Percentiles rank a stretch among this genome's conserved stretches.
phyloP scores from a whole-genome alignment of 1,139 yeast genomes.

The Yarrowia galli region DNA sequence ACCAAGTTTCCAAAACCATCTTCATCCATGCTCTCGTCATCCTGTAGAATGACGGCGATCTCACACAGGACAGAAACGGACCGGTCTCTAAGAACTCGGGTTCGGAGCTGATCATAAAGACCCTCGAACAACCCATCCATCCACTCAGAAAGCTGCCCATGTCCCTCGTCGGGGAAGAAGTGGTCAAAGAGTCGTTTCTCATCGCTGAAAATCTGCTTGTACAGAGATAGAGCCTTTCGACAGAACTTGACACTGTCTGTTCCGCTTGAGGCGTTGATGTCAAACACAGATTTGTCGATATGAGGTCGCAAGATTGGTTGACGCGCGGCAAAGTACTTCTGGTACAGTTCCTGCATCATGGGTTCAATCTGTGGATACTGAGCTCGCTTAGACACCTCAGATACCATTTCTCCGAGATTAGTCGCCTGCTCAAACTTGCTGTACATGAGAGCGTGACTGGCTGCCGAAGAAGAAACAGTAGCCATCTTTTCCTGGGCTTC shows the following conservation, averaged over 20 bases:
- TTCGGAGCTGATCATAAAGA: constrained; percentile 72
- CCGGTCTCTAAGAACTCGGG: constrained; percentile 69
- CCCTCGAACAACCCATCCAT: constrained; percentile 73
- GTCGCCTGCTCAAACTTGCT: constrained; percentile 62
- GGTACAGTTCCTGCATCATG: constrained; percentile 68
- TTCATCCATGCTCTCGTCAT: constrained; percentile 50
- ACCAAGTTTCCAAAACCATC: constrained; percentile 64
- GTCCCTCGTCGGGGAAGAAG: constrained; percentile 45
- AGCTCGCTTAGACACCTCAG: constrained; percentile 61
- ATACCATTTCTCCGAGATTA: constrained; percentile 56
- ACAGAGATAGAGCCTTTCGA: constrained; percentile 48
- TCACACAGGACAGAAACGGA: constrained; percentile 76
- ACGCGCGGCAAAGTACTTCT: constrained; percentile 67
- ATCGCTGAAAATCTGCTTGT: constrained; percentile 63
- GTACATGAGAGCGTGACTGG: constrained; percentile 64
- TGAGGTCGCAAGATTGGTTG: constrained; percentile 56
- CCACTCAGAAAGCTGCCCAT: constrained; percentile 55
- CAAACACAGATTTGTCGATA: constrained; percentile 50
- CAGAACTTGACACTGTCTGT: constrained; percentile 47
- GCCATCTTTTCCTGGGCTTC: constrained; percentile 53
- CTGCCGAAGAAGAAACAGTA: constrained; percentile 47
- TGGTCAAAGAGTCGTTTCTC: constrained; percentile 66
- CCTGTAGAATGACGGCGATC: constrained; percentile 71
- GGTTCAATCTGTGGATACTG: constrained; percentile 67
- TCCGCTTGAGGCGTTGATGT: constrained; percentile 43